phyloP scores from a whole-genome alignment of 805 yeast species.

The Metschnikowia picachoensis region DNA sequence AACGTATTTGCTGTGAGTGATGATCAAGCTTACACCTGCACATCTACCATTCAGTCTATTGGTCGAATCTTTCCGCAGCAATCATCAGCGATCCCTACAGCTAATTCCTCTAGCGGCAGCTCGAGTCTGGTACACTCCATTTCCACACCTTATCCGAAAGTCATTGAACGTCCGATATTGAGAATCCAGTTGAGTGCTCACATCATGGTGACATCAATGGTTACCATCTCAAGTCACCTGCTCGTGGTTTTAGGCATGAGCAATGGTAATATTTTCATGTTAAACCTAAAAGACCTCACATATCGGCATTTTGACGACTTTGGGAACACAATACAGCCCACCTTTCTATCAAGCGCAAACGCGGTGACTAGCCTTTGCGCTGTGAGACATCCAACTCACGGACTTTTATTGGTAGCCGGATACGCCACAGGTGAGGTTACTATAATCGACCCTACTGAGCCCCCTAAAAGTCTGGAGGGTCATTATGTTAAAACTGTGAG shows the following conservation, averaged over 20 bases:
- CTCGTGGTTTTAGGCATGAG: slow-evolving; percentile 60
- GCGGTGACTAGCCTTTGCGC: slow-evolving; percentile 21
- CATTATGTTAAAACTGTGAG: slow-evolving; percentile 18
- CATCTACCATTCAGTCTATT: slow-evolving; percentile 18
- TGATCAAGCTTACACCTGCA: slow-evolving; percentile 21
- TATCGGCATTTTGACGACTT: slow-evolving; percentile 44
- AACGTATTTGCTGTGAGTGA: slow-evolving; percentile 41
- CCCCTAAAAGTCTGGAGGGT: slow-evolving; percentile 2
- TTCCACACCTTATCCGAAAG: slow-evolving; percentile 24
- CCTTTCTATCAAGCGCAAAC: slow-evolving; percentile 23
- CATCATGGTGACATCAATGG: slow-evolving; percentile 39
- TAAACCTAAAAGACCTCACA: slow-evolving; percentile 47
- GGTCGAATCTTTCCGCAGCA: slow-evolving; percentile 20
- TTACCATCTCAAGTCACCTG: slow-evolving; percentile 34
- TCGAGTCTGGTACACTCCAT: slow-evolving; percentile 6
- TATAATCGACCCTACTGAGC: slow-evolving; percentile 15
- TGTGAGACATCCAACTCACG: slow-evolving; percentile 32
- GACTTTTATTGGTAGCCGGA: slow-evolving; percentile 44
- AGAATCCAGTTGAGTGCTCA: slow-evolving; percentile 35
- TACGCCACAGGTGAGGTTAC: slow-evolving; percentile 17
- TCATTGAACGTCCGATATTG: slow-evolving; percentile 44
- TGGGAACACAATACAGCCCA: slow-evolving; percentile 27
- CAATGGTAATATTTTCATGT: slow-evolving; percentile 62
- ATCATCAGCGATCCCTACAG: neutral
- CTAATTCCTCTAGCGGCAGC: slow-evolving; percentile 13